phyloP scores from a whole-genome alignment of 495 filamentous ascomycete genomes.

The Staphylotrichum longicolle region DNA sequence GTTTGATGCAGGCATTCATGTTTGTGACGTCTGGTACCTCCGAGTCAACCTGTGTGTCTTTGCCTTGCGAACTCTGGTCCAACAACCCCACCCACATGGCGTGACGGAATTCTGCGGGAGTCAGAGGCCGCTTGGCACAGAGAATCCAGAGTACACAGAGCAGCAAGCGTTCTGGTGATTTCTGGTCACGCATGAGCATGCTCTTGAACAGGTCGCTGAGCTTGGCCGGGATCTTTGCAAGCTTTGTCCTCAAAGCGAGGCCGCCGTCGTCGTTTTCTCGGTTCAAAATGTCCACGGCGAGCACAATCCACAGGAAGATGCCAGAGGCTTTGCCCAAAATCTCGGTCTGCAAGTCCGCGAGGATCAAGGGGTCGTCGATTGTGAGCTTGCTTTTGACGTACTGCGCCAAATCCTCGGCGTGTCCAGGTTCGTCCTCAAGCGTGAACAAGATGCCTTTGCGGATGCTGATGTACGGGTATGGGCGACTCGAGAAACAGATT shows the following conservation, averaged over 20 bases:
- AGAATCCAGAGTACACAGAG: conserved; percentile 41
- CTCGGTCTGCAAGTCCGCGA: conserved; percentile 28
- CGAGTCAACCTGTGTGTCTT: neutral
- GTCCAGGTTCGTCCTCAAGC: conserved; percentile 25
- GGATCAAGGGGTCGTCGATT: conserved; percentile 23
- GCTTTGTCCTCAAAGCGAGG: conserved; percentile 19
- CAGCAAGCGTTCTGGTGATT: conserved; percentile 28
- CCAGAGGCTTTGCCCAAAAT: conserved; percentile 41
- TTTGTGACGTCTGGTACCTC: conserved; percentile 2
- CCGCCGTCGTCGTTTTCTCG: conserved; percentile 24
- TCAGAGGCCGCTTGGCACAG: conserved; percentile 35
- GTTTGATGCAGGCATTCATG: conserved; percentile 21
- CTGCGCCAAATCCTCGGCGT: conserved; percentile 22
- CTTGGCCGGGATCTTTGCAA: conserved; percentile 32
- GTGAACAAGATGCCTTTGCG: conserved; percentile 28
- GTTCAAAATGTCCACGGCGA: conserved; percentile 46
- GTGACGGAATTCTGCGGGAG: conserved; percentile 35
- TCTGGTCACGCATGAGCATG: conserved; percentile 34
- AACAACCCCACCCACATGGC: conserved; percentile 33
- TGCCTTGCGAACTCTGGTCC: too few relatives aligned
- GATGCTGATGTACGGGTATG: conserved; percentile 47
- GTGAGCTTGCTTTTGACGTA: conserved; percentile 26
- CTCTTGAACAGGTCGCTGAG: conserved; percentile 34
- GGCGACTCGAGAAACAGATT: conserved; percentile 51
- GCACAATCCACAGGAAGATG: conserved; percentile 48